Evolutionary conservation across 2,329 filamentous ascomycete genomes (phyloP), one percentile per base, ranked within the genome.

Genomic region (Trichocomaceae sp.): DNA sequence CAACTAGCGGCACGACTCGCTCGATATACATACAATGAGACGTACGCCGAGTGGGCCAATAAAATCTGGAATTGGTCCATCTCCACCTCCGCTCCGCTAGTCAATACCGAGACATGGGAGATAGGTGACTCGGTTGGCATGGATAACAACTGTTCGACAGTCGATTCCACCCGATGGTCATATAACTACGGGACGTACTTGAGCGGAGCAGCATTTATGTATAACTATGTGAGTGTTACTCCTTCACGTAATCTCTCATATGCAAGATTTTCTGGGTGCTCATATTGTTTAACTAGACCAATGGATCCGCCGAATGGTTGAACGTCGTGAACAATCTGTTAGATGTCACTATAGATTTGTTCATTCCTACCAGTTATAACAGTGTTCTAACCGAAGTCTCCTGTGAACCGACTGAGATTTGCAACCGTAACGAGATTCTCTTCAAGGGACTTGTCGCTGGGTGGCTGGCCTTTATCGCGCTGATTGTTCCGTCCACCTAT

Each of bases 1-100:
- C 86, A 91, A 63, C 77, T 95, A 9, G 84, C 86, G 3, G 88
- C 89, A 1, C 84, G 88, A n/a, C 78, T 92, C 10, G 86, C 85
- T 31, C 81, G 84, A 46, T 74, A 74, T 58, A 88, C 85, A 0
- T 74, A 74, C 20, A 87, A 89, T 62, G 63, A 73, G 0, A 85
- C 84, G 0, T 90, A 89, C 61, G 77, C 78, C 1, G 74, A 82
- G 2, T 81, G 80, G 69, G 85, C 85, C 0, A 75, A 77, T 22
- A 80, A 80, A 62, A 77, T 79, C 0, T 89, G 79, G 73, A 75
- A 87, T 49, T 86, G 86, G 81, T 75, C 83, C 3, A 71, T 69
- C 54, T 62, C 63, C 6, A 72, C 23, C 54, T 62, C 63, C 6
- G 72, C 23, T 20, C 45, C 44, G 10, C 42, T 57, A 31, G 44